Base-by-base conservation (phyloP, 306 rosid species). In the Sindora glabra region DNA sequence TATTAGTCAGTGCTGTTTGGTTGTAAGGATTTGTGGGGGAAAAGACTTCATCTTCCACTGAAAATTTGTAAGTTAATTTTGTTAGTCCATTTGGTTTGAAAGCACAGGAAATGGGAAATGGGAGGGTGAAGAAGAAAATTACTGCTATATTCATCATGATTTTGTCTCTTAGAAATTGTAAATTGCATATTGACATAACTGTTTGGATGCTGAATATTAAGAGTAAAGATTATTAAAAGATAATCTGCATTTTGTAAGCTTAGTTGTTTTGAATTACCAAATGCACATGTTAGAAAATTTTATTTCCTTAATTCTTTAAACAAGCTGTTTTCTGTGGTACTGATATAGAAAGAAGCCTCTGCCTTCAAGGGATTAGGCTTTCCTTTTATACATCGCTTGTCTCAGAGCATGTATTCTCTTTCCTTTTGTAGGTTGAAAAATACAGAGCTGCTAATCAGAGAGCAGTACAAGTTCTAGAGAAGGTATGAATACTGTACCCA, bases 391-490 rank as follows among this genome's bases (percentile, higher is more conserved):
- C 45, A 4, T 19, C 15, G 3, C 1, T 54, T 41, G n/a, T 19
- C 60, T 5, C 10, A 13, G 10, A 14, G 19, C 13, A 25, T 0
- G 32, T 45, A 8, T 15, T 5, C 9, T 30, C 18, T 10, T 2
- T 2, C 14, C 39, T 34, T 16, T 36, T n/a, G 27, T 51, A 82
- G 87, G 70, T 47, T n/a, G 61, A 50, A 18, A 75, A 79, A 15
- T 82, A 75, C 70, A 69, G 52, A 61, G 96, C 81, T 63, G 86
- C 95, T 54, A 80, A 76, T 76, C 81, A 78, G 66, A 68, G 81
- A 70, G 90, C 97, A 59, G 71, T 68, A 18, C 80, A 80, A 68
- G 62, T 76, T 69, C 73, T 90, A 59, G 94, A 86, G 70, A 86
- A 84, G 95, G 97, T 86, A 79, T 18, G 62, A 14, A 29, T n/a